Evolutionary conservation across 2,329 filamentous ascomycete species (phyloP), one percentile per base, ranked within the genome.

Genomic region (Fusarium avenaceum): DNA sequence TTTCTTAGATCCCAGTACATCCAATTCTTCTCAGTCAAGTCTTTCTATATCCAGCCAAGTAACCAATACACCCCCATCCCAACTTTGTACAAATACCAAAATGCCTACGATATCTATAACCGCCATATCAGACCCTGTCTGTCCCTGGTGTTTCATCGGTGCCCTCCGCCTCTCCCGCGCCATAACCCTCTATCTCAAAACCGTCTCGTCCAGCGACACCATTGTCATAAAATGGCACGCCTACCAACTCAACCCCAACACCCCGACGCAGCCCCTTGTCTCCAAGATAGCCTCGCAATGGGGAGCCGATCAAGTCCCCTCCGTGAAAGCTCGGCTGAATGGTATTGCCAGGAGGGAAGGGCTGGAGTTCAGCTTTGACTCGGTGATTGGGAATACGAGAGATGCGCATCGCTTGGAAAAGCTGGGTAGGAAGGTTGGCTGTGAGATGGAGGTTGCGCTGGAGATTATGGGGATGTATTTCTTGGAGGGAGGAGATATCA

Each of bases 101-200:
- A 94, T 94, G 92, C 88, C 90, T 20, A 87, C 89, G 73, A 92
- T 94, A 82, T 87, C 88, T 65, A 91, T 96, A 79, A 88, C 90
- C 61, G 87, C 93, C 75, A 88, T 94, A 60, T 92, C 87, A n/a
- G 94, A 97, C 80, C 92, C 89, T 4, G 87, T 96, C 71, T 96
- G 93, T 76, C 91, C 92, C 6, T 86, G 83, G 86, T 92, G 93
- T 84, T 96, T 94, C 77, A 83, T 96, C 17, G 93, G 93, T 78
- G 91, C 92, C 76, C 89, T 89, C 67, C 89, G 92, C 38, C 86
- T 97, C 39, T 87, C 90, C 50, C 86, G 86, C 64, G 92, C 91
- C 65, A 95, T 97, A 63, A 76, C 82, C 10, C 78, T 86, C 30
- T 92, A 92, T 81, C 86, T 87, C 73, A 82, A 86, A 72, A 82